These are phyloP conservation scores for Exserohilum turcica DNA, from an alignment of 2,329 filamentous ascomycete species.

Conservation along the genomic window DNA sequence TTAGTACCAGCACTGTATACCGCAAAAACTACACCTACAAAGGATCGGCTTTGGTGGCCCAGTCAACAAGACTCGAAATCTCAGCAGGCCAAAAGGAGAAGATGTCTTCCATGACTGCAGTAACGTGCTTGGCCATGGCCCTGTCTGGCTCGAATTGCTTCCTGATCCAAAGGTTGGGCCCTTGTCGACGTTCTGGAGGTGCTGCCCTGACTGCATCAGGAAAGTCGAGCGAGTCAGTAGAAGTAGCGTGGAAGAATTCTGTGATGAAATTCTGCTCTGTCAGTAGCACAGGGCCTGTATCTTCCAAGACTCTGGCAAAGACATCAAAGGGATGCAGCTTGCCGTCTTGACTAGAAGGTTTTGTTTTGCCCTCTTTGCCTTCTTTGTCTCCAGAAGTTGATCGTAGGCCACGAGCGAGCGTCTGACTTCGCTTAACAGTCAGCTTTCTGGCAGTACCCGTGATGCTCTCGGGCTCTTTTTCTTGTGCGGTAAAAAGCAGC, in stretches of 20 bases:
- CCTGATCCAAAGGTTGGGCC: constrained; percentile 73
- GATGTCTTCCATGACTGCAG: constrained; percentile 86
- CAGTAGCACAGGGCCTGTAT: constrained; percentile 80
- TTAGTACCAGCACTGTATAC: constrained; percentile 19
- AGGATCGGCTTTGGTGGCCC: constrained; percentile 79
- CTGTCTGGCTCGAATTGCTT: constrained; percentile 88
- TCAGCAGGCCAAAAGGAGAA: constrained; percentile 83
- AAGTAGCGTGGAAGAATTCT: constrained; percentile 96
- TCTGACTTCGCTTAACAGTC: constrained; percentile 93
- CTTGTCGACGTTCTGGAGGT: constrained; percentile 69
- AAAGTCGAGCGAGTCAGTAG: constrained; percentile 80
- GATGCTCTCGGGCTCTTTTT: constrained; percentile 81
- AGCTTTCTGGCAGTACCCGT: constrained; percentile 76
- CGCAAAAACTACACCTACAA: constrained; percentile 62
- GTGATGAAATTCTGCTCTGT: constrained; percentile 97
- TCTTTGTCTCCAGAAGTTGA: constrained; percentile 68
- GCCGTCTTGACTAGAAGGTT: constrained; percentile 64
- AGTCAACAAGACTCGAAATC: constrained; percentile 79
- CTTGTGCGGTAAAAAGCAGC: constrained; percentile 85
- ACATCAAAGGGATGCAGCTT: constrained; percentile 78
- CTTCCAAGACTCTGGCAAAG: constrained; percentile 78
- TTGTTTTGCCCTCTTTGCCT: constrained; percentile 56
- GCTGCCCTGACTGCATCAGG: constrained; percentile 73
- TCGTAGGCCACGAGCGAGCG: constrained; percentile 74
- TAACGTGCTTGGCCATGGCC: constrained; percentile 79